Evolutionary conservation across 2,329 filamentous ascomycete species (phyloP).

Genomic region (Mollisia scopiformis): DNA sequence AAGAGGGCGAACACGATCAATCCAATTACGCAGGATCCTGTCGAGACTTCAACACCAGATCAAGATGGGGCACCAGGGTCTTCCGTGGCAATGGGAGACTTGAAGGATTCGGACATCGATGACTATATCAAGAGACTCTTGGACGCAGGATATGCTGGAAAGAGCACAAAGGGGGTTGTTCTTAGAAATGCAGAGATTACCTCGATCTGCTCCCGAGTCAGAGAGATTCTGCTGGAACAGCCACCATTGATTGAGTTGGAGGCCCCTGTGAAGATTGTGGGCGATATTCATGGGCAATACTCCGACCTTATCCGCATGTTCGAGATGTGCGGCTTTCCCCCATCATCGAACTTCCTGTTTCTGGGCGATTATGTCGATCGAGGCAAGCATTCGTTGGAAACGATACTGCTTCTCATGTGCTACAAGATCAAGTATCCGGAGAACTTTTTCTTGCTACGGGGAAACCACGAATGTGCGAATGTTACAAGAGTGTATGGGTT

Average conservation of each 20-base stretch:
- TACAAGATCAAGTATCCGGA: conserved; percentile 98
- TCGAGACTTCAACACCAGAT: conserved; percentile 41
- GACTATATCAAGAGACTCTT: conserved; percentile 95
- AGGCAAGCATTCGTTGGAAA: conserved; percentile 94
- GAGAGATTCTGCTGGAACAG: conserved; percentile 89
- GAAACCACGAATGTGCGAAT: conserved; percentile 96
- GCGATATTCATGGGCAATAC: conserved; percentile 95
- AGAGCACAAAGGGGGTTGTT: conserved; percentile 96
- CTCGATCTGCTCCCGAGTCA: conserved; percentile 86
- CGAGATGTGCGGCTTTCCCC: conserved; percentile 97
- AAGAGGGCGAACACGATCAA: conserved; percentile 68
- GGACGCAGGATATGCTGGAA: conserved; percentile 93
- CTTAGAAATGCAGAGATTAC: conserved; percentile 97
- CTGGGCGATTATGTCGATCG: conserved; percentile 96
- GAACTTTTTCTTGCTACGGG: conserved; percentile 93
- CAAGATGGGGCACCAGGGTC: conserved; percentile 51
- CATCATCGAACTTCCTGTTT: conserved; percentile 89
- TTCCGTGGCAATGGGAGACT: conserved; percentile 80
- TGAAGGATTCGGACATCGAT: conserved; percentile 92
- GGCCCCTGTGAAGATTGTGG: conserved; percentile 96
- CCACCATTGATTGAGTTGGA: conserved; percentile 90
- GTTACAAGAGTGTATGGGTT: conserved; percentile 96
- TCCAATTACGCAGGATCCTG: conserved; percentile 54
- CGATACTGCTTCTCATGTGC: conserved; percentile 87
- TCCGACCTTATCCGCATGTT: conserved; percentile 96